Conservation (phyloP, 495 filamentous ascomycete species). For the Talaromyces proteolyticus region DNA sequence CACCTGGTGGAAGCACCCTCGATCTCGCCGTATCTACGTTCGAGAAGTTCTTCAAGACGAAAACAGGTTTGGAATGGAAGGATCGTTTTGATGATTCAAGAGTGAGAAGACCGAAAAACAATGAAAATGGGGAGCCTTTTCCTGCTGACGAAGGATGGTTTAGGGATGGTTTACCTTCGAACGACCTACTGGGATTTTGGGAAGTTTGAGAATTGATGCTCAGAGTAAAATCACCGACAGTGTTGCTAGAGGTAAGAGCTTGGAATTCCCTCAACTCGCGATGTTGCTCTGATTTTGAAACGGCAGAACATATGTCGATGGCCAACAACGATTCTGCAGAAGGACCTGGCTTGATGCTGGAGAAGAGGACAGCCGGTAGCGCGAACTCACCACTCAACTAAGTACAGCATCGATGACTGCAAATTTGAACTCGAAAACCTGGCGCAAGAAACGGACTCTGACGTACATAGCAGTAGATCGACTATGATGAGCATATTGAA, state of each 20-base stretch:
- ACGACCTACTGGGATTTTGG: slow-evolving; percentile 12
- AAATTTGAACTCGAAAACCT: too few species aligned
- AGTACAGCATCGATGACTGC: too few species aligned
- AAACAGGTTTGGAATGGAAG: slow-evolving; percentile 53
- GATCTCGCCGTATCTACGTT: slow-evolving; percentile 39
- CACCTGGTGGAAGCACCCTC: slow-evolving; percentile 20
- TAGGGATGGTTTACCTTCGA: slow-evolving; percentile 29
- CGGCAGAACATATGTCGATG: too few species aligned
- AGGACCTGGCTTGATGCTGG: too few species aligned
- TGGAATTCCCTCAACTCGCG: too few species aligned
- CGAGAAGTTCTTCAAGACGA: slow-evolving; percentile 46
- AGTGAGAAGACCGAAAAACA: slow-evolving; percentile 10
- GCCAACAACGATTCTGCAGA: too few species aligned
- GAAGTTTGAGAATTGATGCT: slow-evolving; percentile 8
- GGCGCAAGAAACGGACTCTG: too few species aligned
- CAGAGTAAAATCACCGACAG: neutral
- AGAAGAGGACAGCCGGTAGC: too few species aligned
- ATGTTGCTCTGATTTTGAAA: too few species aligned
- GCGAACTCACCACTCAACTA: too few species aligned
- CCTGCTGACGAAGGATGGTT: slow-evolving; percentile 30
- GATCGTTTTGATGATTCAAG: slow-evolving; percentile 23
- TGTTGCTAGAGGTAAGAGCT: neutral
- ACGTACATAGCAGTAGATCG: too few species aligned
- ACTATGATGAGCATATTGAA: too few species aligned
- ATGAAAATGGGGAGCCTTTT: slow-evolving; percentile 17